Evolutionary conservation across 495 filamentous ascomycete species (phyloP), one percentile per base, ranked within the genome.

Genomic region (Penicillium dipodomyicola): DNA sequence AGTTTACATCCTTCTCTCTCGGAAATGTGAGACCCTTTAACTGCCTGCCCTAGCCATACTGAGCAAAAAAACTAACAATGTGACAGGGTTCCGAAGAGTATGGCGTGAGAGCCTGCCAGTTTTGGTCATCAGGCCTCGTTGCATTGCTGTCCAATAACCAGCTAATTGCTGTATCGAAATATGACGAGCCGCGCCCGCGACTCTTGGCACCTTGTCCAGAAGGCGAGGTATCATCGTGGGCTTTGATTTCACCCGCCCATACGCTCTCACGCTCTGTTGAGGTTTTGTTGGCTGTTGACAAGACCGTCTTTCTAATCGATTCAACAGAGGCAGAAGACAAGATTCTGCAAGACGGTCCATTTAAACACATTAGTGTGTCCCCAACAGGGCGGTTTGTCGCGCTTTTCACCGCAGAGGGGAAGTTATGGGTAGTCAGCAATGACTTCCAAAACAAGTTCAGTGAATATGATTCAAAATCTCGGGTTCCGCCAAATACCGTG

Each of bases 211-310:
- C 83, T 50, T 87, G 89, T 3, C 88, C 93, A 0, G 84, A 87
- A 63, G 90, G 86, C 5, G 78, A 86, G 22, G 87, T 98, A 8
- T 84, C 91, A 49, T 91, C 91, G 1, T 98, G 94, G 94, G 83
- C 87, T 25, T 74, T 97, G 52, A 90, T 97, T 30, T 86, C 95
- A 23, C 95, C 94, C 4, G 86, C 88, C 12, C 87, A 92, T 65
- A 93, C 94, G 0, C 81, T 96, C 27, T 97, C 93, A n/a, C 85
- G 93, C 10, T 93, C 92, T 22, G 94, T 97, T 3, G 95, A 98
- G 71, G 94, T 96, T 4, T 77, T 98, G 17, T 72, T 97, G 12
- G 92, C 91, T 50, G 90, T 96, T 33, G 86, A 82, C 25, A 83
- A 88, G 64, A 97, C 94, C 0, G 80, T 98, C 44, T 88, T 91